A percentile compares a stretch with the other conserved stretches of the same genome.
These are phyloP conservation scores for Carpinus viminea DNA, from an alignment of 306 rosid genomes.

Conservation along the genomic window DNA sequence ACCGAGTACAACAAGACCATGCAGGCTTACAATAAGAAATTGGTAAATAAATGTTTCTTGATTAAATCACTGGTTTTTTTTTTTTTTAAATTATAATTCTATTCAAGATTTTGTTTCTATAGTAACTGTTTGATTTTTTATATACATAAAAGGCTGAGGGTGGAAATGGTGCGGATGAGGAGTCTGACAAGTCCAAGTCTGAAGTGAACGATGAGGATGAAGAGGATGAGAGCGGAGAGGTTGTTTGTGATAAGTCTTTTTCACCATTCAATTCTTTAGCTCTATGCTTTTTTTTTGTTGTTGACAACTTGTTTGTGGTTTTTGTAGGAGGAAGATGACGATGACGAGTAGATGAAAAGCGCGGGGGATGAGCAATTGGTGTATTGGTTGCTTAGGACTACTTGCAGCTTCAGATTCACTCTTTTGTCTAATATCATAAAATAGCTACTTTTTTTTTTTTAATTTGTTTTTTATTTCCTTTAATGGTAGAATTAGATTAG, in stretches of 20 bases:
- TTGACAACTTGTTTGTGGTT: not conserved
- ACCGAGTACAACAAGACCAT: slow-evolving; percentile 56
- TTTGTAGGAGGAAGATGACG: slow-evolving; percentile 67
- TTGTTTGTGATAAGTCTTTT: not conserved
- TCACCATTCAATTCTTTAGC: too few species aligned
- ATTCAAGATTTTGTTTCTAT: not conserved
- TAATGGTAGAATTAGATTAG: slow-evolving; percentile 17
- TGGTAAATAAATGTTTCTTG: slow-evolving; percentile 26
- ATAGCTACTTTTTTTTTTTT: slow-evolving; percentile 15
- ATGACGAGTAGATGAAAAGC: slow-evolving; percentile 48
- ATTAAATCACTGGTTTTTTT: too few species aligned
- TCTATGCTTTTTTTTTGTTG: not conserved
- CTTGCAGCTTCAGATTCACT: slow-evolving; percentile 27
- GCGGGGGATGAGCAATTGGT: slow-evolving; percentile 13
- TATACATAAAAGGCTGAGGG: slow-evolving; percentile 56
- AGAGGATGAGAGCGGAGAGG: slow-evolving; percentile 61
- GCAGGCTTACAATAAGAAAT: slow-evolving; percentile 58
- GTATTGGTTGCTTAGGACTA: slow-evolving; percentile 33
- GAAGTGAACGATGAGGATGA: slow-evolving; percentile 85
- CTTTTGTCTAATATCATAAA: slow-evolving; percentile 22
- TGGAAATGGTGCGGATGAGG: slow-evolving; percentile 61
- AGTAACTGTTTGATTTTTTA: not conserved
- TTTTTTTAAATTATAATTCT: not conserved
- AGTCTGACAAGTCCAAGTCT: slow-evolving; percentile 85
- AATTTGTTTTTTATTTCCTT: not conserved